Percentiles rank a stretch among this genome's conserved stretches.
These are phyloP conservation scores for Amanita brunnescens DNA, from an alignment of 768 basidiomycete species.

Conservation along the genomic window DNA sequence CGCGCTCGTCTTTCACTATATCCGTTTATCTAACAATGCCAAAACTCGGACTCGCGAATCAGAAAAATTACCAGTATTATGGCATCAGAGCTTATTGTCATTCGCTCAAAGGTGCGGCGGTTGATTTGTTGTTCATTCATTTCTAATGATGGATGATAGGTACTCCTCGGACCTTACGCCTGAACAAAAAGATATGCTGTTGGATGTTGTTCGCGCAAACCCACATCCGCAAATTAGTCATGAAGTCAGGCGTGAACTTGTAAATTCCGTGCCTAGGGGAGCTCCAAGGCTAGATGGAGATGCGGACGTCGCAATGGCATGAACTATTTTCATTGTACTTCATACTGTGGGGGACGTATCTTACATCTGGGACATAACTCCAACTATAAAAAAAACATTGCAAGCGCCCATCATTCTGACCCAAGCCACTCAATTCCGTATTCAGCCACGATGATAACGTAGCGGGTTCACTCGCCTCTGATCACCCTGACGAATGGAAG, in stretches of 20 bases:
- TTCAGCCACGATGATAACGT: too few relatives aligned
- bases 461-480: too few relatives aligned
- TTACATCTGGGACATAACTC: background rate
- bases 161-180: conserved; percentile 92
- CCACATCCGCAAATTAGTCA: conserved; percentile 82
- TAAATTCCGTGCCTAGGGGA: conserved; percentile 80
- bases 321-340: conserved; percentile 10
- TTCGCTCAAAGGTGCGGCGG: conserved; percentile 77
- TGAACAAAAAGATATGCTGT: conserved; percentile 95
- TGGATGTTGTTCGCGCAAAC: conserved; percentile 83
- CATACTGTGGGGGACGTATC: background rate
- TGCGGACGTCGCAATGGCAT: conserved; percentile 60
- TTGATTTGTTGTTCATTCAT: background rate
- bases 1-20: conserved; percentile 96
- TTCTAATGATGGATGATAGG: conserved; percentile 29
- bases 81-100: conserved; percentile 95
- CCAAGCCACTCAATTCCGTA: background rate
- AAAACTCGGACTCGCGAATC: conserved; percentile 61
- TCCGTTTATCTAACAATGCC: conserved; percentile 88
- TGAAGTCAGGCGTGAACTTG: conserved; percentile 86
- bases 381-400: too few relatives aligned
- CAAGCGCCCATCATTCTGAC: too few relatives aligned
- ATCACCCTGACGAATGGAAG: too few relatives aligned
- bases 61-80: conserved; percentile 88
- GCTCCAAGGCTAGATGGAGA: conserved; percentile 61